These are phyloP conservation scores for Sclerotinia trifoliorum DNA, from an alignment of 2,329 filamentous ascomycete genomes.

Conservation along the genomic window DNA sequence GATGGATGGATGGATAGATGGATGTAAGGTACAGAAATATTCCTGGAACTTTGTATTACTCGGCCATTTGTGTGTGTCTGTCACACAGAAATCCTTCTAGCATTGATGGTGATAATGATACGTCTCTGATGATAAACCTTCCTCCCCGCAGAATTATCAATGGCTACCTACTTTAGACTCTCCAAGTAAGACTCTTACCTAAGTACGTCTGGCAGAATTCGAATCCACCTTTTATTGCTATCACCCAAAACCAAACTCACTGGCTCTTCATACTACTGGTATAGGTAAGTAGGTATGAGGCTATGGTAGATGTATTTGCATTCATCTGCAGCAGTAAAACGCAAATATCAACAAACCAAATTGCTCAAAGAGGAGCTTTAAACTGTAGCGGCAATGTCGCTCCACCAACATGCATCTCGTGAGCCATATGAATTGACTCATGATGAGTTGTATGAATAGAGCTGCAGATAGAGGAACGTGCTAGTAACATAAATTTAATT, in stretches of 20 bases:
- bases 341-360: not conserved
- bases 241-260: not conserved
- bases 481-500: not conserved
- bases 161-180: not conserved
- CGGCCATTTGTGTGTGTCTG: too few relatives aligned
- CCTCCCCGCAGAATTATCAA: not conserved
- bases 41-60: too few relatives aligned
- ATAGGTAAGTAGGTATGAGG: not conserved
- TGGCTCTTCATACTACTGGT: not conserved
- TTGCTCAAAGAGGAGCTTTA: not conserved
- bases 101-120: not conserved
- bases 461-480: not conserved
- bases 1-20: not conserved
- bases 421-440: not conserved
- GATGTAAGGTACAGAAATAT: not conserved
- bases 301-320: conserved; percentile 3
- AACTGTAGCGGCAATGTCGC: not conserved
- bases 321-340: not conserved
- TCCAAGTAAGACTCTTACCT: not conserved
- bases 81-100: not conserved
- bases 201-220: not conserved
- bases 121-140: not conserved
- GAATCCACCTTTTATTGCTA: not conserved
- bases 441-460: conserved; percentile 2
- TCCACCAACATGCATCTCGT: conserved; percentile 1